These are phyloP conservation scores for Suhomyces pyralidae DNA, from an alignment of 805 yeast species.

Conservation along the genomic window DNA sequence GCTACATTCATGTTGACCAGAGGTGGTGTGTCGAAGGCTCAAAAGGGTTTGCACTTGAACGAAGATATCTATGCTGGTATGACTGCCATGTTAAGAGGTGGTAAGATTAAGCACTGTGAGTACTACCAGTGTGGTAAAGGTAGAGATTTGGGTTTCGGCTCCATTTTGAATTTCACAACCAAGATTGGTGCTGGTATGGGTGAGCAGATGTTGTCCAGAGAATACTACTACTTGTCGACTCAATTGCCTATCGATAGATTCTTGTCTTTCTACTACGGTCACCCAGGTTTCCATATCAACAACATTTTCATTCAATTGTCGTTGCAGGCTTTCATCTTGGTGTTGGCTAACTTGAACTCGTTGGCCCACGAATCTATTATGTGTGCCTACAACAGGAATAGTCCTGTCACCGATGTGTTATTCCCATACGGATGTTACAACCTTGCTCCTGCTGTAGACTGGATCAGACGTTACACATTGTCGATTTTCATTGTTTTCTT, in stretches of 20 bases:
- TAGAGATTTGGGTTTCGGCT: constrained; percentile 84
- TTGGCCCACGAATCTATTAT: constrained; percentile 67
- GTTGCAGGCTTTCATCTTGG: constrained; percentile 66
- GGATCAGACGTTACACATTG: constrained; percentile 78
- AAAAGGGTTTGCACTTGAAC: constrained; percentile 79
- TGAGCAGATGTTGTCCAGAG: constrained; percentile 83
- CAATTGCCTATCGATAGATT: constrained; percentile 78
- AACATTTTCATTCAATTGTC: constrained; percentile 76
- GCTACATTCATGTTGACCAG: constrained; percentile 76
- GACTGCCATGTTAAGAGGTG: constrained; percentile 81
- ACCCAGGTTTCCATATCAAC: constrained; percentile 83
- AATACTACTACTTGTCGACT: constrained; percentile 77
- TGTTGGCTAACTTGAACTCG: constrained; percentile 68
- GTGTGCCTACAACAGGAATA: constrained; percentile 62
- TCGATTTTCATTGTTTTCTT: constrained; percentile 81
- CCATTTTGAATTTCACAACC: constrained; percentile 80
- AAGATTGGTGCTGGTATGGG: constrained; percentile 95
- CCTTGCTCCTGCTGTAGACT: constrained; percentile 68
- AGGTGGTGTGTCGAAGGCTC: constrained; percentile 88
- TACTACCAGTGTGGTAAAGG: constrained; percentile 90
- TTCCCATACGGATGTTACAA: constrained; percentile 74
- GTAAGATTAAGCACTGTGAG: constrained; percentile 83
- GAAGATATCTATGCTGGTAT: constrained; percentile 90
- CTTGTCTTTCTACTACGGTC: constrained; percentile 81
- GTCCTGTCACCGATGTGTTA: constrained; percentile 64